phyloP scores from a whole-genome alignment of 495 filamentous ascomycete genomes.

The Penicillium alfredii region DNA sequence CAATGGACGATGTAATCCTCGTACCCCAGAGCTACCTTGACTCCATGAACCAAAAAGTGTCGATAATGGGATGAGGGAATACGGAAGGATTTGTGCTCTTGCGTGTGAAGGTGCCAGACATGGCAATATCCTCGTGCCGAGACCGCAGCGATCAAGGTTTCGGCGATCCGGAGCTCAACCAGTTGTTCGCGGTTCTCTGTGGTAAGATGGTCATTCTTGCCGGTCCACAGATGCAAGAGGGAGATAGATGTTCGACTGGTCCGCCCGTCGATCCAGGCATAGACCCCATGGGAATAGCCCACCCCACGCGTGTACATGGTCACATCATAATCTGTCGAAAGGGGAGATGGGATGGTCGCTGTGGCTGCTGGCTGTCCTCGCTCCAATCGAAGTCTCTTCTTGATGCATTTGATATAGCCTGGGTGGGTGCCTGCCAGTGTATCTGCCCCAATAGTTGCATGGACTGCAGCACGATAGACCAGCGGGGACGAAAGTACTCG shows the following conservation, averaged over 20 bases:
- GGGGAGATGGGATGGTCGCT: neutral
- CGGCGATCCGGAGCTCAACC: slow-evolving; percentile 12
- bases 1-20: slow-evolving; percentile 19
- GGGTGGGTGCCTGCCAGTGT: neutral
- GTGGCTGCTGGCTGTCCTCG: slow-evolving; percentile 11
- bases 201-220: slow-evolving; percentile 6
- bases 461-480: slow-evolving; percentile 11
- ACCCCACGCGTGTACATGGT: neutral
- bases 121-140: slow-evolving; percentile 25
- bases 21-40: slow-evolving; percentile 16
- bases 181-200: slow-evolving; percentile 29
- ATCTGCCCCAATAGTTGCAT: slow-evolving; percentile 11
- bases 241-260: slow-evolving; percentile 4
- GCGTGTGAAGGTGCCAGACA: slow-evolving; percentile 24
- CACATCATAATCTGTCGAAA: neutral
- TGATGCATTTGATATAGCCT: slow-evolving; percentile 8
- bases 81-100: slow-evolving; percentile 18
- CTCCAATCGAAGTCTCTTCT: slow-evolving; percentile 18
- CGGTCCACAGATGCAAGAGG: slow-evolving; percentile 13
- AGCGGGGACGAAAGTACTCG: slow-evolving; percentile 21
- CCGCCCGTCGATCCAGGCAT: slow-evolving; percentile 15
- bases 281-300: slow-evolving; percentile 21
- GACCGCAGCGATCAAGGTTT: slow-evolving; percentile 19
- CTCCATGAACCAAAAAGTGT: slow-evolving; percentile 11
- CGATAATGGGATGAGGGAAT: slow-evolving; percentile 11